These are phyloP conservation scores for Neolecta irregularis DNA, from an alignment of 1,139 yeast genomes.

Conservation along the genomic window DNA sequence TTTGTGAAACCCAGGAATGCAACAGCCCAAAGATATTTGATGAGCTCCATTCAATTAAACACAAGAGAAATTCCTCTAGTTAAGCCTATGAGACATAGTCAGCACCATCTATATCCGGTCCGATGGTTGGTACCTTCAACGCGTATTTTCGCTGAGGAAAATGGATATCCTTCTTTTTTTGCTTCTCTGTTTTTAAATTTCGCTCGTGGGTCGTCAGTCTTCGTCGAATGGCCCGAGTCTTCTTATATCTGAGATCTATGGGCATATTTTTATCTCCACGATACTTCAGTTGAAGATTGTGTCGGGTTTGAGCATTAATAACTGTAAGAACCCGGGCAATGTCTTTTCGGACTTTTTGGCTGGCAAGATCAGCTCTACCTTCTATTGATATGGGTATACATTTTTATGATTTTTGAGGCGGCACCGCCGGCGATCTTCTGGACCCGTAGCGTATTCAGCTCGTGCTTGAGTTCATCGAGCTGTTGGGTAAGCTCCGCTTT, in stretches of 20 bases:
- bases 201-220: slow-evolving; percentile 80
- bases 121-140: slow-evolving; percentile 51
- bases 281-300: slow-evolving; percentile 88
- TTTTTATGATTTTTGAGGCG: slow-evolving; percentile 68
- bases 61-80: slow-evolving; percentile 8
- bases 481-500: slow-evolving; percentile 91
- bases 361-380: neutral
- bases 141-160: slow-evolving; percentile 98
- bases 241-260: slow-evolving; percentile 97
- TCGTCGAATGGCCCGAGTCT: slow-evolving; percentile 99
- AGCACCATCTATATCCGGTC: neutral
- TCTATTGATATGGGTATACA: slow-evolving; percentile 20
- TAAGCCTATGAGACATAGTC: slow-evolving; percentile 11
- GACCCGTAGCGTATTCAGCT: slow-evolving; percentile 89
- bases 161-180: slow-evolving; percentile 82
- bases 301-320: slow-evolving; percentile 95
- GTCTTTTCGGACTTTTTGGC: slow-evolving; percentile 86
- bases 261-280: slow-evolving; percentile 89
- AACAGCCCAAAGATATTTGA: neutral
- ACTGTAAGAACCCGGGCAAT: slow-evolving; percentile 96
- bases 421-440: slow-evolving; percentile 72
- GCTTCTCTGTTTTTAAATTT: slow-evolving; percentile 67
- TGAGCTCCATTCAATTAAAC: neutral
- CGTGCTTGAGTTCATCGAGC: slow-evolving; percentile 92
- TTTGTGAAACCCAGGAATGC: too few relatives aligned